Conservation (phyloP, 2,329 filamentous ascomycete genomes). For the Pseudogymnoascus sp. region DNA sequence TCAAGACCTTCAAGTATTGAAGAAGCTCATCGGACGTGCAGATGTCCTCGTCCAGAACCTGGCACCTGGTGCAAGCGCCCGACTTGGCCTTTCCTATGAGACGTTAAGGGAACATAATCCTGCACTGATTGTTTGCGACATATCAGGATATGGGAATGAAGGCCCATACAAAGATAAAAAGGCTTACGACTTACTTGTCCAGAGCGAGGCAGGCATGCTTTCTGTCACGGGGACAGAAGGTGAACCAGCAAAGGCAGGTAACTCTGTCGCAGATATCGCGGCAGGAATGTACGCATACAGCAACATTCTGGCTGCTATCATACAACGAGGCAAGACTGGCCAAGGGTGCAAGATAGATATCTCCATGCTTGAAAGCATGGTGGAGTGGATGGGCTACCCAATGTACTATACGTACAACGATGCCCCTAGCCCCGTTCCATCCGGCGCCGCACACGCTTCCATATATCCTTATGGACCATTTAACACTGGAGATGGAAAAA, state of each 20-base stretch:
- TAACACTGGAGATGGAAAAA: conserved; percentile 38
- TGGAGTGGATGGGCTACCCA: conserved; percentile 53
- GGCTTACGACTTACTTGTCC: conserved; percentile 49
- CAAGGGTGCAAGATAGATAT: conserved; percentile 46
- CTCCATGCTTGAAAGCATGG: conserved; percentile 52
- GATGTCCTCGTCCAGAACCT: conserved; percentile 50
- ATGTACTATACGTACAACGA: conserved; percentile 47
- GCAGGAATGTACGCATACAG: conserved; percentile 47
- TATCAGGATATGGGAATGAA: conserved; percentile 46
- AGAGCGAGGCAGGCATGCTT: conserved; percentile 47
- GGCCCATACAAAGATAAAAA: conserved; percentile 49
- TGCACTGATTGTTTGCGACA: conserved; percentile 46
- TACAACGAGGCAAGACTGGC: conserved; percentile 43
- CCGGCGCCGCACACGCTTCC: conserved; percentile 46
- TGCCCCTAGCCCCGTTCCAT: conserved; percentile 36
- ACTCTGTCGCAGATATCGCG: conserved; percentile 49
- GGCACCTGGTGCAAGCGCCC: conserved; percentile 41
- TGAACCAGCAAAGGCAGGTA: conserved; percentile 44
- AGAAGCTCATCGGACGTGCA: conserved; percentile 37
- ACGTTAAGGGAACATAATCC: conserved; percentile 37
- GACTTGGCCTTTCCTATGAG: conserved; percentile 43
- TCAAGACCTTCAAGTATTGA: conserved; percentile 37
- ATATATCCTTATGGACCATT: conserved; percentile 55
- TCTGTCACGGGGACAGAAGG: conserved; percentile 42
- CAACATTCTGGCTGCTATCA: conserved; percentile 43